These are phyloP conservation scores for Bombardia bombarda DNA, from an alignment of 495 filamentous ascomycete genomes.

Conservation along the genomic window DNA sequence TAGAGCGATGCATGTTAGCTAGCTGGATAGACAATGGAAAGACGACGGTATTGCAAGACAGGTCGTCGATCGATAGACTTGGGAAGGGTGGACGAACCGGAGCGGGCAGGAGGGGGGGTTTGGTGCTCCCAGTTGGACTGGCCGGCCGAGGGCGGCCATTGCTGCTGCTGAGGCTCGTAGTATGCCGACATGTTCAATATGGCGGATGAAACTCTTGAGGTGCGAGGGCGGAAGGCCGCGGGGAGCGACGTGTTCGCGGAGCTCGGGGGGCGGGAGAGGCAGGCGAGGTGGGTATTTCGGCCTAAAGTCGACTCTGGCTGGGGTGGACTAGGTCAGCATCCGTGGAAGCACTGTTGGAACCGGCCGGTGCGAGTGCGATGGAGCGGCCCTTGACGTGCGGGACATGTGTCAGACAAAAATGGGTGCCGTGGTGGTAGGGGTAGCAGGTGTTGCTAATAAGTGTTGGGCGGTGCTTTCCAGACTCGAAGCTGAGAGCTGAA, in stretches of 20 bases:
- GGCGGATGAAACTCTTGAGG: slow-evolving; percentile 14
- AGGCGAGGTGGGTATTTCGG: slow-evolving; percentile 8
- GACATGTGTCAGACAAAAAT: slow-evolving; percentile 8
- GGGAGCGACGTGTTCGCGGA: slow-evolving; percentile 12
- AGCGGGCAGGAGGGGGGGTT: slow-evolving; percentile 76
- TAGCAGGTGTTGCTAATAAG: not conserved
- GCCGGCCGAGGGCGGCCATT: slow-evolving; percentile 62
- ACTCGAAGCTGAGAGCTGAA: not conserved
- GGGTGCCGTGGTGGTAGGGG: slow-evolving; percentile 1
- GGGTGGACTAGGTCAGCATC: slow-evolving; percentile 7
- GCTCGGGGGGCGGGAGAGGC: not conserved
- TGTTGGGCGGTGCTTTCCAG: not conserved
- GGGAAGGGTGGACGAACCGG: slow-evolving; percentile 51
- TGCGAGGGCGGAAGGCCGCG: slow-evolving; percentile 30
- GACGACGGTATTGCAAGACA: not conserved
- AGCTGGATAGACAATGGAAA: not conserved
- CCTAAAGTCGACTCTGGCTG: slow-evolving; percentile 1
- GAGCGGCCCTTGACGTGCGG: too few species aligned
- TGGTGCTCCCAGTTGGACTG: slow-evolving; percentile 68
- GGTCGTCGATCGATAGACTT: not conserved
- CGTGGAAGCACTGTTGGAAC: slow-evolving; percentile 1
- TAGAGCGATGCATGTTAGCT: slow-evolving; percentile 27
- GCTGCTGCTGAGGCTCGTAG: slow-evolving; percentile 83
- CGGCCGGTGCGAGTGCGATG: slow-evolving; percentile 1
- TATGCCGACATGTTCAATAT: slow-evolving; percentile 58